Evolutionary conservation across 139 green algal species (phyloP), one percentile per base, ranked within the genome.

Genomic region (Closterium sp.): DNA sequence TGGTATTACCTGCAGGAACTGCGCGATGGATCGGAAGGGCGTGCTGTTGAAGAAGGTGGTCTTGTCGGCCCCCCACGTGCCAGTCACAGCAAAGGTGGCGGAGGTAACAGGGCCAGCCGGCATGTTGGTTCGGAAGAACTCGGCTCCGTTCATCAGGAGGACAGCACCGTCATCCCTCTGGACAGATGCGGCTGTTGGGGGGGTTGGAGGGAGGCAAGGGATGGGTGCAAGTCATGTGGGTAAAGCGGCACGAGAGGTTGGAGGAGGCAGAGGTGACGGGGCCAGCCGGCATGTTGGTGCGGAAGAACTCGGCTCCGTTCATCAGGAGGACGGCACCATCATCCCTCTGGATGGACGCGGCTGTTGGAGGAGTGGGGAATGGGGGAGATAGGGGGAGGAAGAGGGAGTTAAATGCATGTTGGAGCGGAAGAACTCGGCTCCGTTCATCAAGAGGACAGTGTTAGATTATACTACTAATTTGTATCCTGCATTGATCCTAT

Each of bases 71-170:
- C 24, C 30, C 89, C 89, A 50, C 31, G 79, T 91, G 34, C 89
- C 31, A 2, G 22, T 38, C 2, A 6, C 31, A n/a, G 90, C 38
- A 4, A 87, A 92, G 6, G 32, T 27, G 7, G 70, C 27, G 2
- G 90, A 11, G 27, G 86, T 92, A 24, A 92, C 19, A 9, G 27
- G 70, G 19, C 38, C 42, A n/a, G 90, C 42, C 24, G 90, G 90
- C 42, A 92, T 86, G 86, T 91, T 91, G 70, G 42, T 24, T 10
- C 90, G 86, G 73, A 62, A 92, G 7, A 90, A 85, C 73, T 92
- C 90, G 19, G 24, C 28, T 10, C 90, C 90, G 86, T 92, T 92
- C 22, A 92, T 79, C 19, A 85, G 89, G 1, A 92, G 9, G 3
- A 92, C 10, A 3, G 70, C 90, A 10, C 90, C 90, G 28, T 92